A percentile compares a stretch with the other conserved stretches of the same genome.
Conservation (phyloP, 1,284 basidiomycete species). For the Butyriboletus appendiculatus region DNA sequence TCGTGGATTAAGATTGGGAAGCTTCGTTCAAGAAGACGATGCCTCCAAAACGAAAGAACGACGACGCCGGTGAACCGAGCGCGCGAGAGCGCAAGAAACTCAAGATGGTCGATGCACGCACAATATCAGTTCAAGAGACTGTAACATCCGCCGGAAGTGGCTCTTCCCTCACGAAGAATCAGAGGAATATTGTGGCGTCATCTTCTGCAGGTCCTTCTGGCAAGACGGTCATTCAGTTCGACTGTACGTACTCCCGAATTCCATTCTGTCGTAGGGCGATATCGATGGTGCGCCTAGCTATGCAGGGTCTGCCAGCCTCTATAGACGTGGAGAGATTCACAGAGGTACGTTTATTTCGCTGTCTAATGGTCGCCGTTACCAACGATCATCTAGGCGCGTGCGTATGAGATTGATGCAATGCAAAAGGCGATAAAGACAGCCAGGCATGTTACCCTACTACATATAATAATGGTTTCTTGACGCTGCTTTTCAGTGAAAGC, state of each 20-base stretch:
- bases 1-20: background rate
- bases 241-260: conserved; percentile 36
- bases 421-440: conserved; percentile 81
- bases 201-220: conserved; percentile 41
- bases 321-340: conserved; percentile 88
- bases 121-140: conserved; percentile 59
- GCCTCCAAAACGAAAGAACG: conserved; percentile 54
- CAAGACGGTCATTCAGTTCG: conserved; percentile 36
- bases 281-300: conserved; percentile 39
- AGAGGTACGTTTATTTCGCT: conserved; percentile 52
- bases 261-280: background rate
- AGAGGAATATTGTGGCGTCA: conserved; percentile 27
- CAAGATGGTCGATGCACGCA: conserved; percentile 62
- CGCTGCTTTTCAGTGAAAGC: conserved; percentile 42
- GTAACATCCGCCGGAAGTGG: conserved; percentile 14
- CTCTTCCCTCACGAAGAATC: conserved; percentile 18
- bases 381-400: conserved; percentile 58
- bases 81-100: conserved; percentile 67
- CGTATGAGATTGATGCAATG: conserved; percentile 88
- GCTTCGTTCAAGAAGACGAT: conserved; percentile 30
- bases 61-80: conserved; percentile 39
- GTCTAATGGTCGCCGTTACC: accelerated
- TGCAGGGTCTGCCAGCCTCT: conserved; percentile 64
- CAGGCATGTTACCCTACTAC: conserved; percentile 45
- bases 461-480: background rate